Evolutionary conservation across 2,329 filamentous ascomycete genomes (phyloP), one percentile per base, ranked within the genome.

Genomic region (Exserohilum rostratum): DNA sequence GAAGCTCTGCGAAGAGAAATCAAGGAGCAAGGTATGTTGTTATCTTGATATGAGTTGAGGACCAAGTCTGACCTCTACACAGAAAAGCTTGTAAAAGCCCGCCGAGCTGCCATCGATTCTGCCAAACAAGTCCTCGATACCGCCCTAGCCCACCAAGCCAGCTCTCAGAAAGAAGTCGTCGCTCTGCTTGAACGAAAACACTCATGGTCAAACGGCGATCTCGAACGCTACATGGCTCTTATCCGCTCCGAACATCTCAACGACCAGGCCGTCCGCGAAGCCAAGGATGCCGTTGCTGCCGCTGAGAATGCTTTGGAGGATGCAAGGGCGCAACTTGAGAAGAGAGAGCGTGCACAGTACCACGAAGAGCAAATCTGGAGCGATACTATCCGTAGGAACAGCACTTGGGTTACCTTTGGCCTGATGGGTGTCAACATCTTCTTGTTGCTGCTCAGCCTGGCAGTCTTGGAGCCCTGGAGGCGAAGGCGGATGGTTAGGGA

Each of bases 331-430:
- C 85, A 87, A 66, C 80, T 99, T 49, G 93, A 90, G 71, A 87
- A 89, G 58, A 87, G 88, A 46, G 97, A 98, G 66, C 80, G 97
- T 46, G 90, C 90, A 58, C 86, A 96, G 57, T 99, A 99, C 76
- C 95, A 99, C 75, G 95, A 99, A 78, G 95, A 99, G 79, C 95
- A 99, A 79, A 96, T 99, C 52, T 99, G 95, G 95, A 96, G 91
- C 71, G 95, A 99, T 74, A 93, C 96, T 66, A 99, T 99, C 72
- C 84, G 95, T 31, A 84, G 95, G 62, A 96, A 96, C 82, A 95
- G 90, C 73, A 99, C 95, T 0, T 99, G 95, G 95, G 93, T 96
- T 31, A 99, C 95, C 0, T 98, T 96, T 87, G 95, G 93, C 0
- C 79, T 99, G 58, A 99, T 99, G 95, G 93, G 93, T 20, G 85